Conservation (phyloP, 805 yeast species). For the Lipomyces oligophaga region DNA sequence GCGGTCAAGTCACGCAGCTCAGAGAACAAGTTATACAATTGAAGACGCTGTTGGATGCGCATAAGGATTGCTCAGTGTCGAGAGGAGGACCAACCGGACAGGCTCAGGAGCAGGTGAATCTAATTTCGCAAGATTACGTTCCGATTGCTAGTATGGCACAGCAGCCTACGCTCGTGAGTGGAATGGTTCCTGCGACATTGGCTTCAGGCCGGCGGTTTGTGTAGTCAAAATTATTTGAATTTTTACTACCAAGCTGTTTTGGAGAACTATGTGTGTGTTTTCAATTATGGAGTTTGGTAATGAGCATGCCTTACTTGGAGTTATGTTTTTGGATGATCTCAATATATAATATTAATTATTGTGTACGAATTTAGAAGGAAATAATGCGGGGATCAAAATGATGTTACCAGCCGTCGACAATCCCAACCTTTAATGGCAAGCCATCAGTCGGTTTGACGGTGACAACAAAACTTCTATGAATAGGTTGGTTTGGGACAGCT, state of each 20-base stretch:
- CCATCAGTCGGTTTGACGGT: conserved; percentile 18
- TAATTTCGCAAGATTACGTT: conserved; percentile 24
- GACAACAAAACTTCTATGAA: conserved; percentile 4
- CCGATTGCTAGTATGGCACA: neutral
- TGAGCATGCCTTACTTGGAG: no score
- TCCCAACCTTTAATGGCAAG: conserved; percentile 15
- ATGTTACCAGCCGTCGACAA: conserved; percentile 13
- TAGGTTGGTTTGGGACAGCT: conserved; percentile 10
- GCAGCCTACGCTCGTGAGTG: no score
- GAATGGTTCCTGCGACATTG: no score
- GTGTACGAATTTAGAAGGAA: neutral
- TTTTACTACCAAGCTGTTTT: no score
- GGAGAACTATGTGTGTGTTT: no score
- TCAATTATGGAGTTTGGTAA: no score
- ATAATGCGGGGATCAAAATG: no score
- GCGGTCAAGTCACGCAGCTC: conserved; percentile 54
- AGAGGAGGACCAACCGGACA: conserved; percentile 27
- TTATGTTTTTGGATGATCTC: neutral
- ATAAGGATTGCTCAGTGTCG: conserved; percentile 44
- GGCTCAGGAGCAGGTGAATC: conserved; percentile 22
- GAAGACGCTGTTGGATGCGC: conserved; percentile 47
- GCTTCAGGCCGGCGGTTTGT: no score
- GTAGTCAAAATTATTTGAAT: no score
- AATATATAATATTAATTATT: no score
- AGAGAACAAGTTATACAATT: conserved; percentile 55